Evolutionary conservation across 768 basidiomycete species (phyloP).

Genomic region (Suillus subaureus): DNA sequence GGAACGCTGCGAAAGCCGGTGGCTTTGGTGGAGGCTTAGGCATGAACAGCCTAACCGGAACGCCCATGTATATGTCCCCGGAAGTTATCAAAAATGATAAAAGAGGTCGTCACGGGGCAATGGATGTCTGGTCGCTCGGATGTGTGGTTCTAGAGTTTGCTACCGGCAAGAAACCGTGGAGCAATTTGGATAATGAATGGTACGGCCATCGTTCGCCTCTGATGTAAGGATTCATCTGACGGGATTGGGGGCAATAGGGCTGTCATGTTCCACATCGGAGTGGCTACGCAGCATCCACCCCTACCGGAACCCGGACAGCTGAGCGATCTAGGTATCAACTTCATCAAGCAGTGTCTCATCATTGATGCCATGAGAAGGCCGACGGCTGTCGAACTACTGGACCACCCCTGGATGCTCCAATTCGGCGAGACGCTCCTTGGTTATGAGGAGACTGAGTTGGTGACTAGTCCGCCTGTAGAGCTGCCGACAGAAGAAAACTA

Average conservation of each 20-base stretch:
- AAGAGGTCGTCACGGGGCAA: conserved; percentile 86
- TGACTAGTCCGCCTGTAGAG: conserved; percentile 47
- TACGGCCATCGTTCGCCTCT: conserved; percentile 35
- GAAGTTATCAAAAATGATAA: conserved; percentile 96
- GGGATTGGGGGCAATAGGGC: conserved; percentile 60
- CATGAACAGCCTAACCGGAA: conserved; percentile 89
- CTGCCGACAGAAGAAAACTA: conserved; percentile 51
- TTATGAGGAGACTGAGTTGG: conserved; percentile 67
- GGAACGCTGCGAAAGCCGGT: conserved; percentile 35
- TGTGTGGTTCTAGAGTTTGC: conserved; percentile 98
- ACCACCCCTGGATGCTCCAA: conserved; percentile 88
- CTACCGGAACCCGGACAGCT: conserved; percentile 91
- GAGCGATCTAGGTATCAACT: conserved; percentile 86
- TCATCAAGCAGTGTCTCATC: conserved; percentile 89
- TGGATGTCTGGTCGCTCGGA: conserved; percentile 98
- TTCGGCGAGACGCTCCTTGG: conserved; percentile 71
- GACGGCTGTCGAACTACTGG: conserved; percentile 79
- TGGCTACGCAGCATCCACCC: conserved; percentile 94
- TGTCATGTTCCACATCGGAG: conserved; percentile 99
- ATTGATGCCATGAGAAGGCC: conserved; percentile 87
- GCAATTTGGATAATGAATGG: conserved; percentile 99
- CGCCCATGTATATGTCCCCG: conserved; percentile 99
- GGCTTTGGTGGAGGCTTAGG: conserved; percentile 42
- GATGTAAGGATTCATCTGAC: not conserved
- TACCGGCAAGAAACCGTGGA: conserved; percentile 98